phyloP scores from a whole-genome alignment of 495 filamentous ascomycete genomes.

The Terfezia boudieri region DNA sequence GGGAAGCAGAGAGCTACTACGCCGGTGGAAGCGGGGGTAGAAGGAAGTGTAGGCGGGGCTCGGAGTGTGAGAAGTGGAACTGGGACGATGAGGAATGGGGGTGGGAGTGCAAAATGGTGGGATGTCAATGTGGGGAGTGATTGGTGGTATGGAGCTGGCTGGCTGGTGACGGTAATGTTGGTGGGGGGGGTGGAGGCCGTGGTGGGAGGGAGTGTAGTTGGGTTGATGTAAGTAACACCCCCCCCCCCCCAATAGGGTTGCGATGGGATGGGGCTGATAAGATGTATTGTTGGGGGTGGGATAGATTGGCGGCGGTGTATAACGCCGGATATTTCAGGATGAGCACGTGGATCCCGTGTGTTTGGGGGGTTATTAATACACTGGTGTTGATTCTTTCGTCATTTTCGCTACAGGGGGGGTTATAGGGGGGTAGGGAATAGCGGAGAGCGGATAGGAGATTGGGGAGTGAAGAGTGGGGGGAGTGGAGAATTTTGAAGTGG shows the following conservation, averaged over 20 bases:
- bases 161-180: conserved; percentile 37
- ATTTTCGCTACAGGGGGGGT: conserved; percentile 84
- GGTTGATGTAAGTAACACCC: conserved; percentile 62
- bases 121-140: neutral
- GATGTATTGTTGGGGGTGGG: no score
- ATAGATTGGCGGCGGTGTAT: conserved; percentile 70
- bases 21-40: conserved; percentile 10
- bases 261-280: no score
- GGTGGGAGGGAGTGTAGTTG: conserved; percentile 72
- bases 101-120: conserved; percentile 48
- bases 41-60: conserved; percentile 40
- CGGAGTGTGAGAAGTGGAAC: conserved; percentile 52
- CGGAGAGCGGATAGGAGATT: no score
- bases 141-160: conserved; percentile 6
- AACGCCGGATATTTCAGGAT: conserved; percentile 71
- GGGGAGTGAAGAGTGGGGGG: no score
- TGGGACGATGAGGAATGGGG: conserved; percentile 69
- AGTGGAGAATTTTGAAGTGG: no score
- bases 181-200: conserved; percentile 63
- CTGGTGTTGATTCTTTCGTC: conserved; percentile 78
- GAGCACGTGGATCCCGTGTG: conserved; percentile 92
- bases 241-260: neutral
- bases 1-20: conserved; percentile 35
- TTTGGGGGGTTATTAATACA: conserved; percentile 83
- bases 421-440: conserved; percentile 27